phyloP scores from a whole-genome alignment of 345 rosid genomes.

The Corymbia maculata region DNA sequence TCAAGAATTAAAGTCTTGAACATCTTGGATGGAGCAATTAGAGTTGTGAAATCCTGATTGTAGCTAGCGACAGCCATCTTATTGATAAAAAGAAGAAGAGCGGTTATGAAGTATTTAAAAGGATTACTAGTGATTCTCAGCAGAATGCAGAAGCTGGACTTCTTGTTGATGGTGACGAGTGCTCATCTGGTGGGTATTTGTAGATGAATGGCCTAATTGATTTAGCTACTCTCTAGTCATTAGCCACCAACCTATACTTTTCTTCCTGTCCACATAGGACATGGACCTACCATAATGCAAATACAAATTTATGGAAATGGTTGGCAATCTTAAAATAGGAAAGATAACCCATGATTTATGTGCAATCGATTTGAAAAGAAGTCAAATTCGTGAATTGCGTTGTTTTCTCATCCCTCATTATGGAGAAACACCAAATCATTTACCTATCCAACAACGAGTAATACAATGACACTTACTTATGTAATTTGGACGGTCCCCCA shows the following conservation, averaged over 20 bases:
- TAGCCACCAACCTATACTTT: background rate
- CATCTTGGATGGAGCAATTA: background rate
- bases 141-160: background rate
- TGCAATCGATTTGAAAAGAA: background rate
- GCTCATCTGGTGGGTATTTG: background rate
- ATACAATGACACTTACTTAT: background rate
- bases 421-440: no score
- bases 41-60: background rate
- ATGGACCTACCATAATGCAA: background rate
- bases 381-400: background rate
- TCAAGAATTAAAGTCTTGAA: conserved; percentile 9
- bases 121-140: background rate
- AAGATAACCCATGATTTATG: background rate
- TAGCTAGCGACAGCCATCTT: background rate
- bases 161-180: background rate
- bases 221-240: background rate
- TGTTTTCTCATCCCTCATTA: no score
- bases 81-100: background rate
- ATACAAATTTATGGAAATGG: background rate
- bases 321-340: background rate
- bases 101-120: background rate
- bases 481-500: background rate
- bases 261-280: background rate
- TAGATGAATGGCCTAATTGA: background rate
- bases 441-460: background rate